These are phyloP conservation scores for Sphagnum tenellum DNA, from an alignment of 225 moss, liverwort and hornwort species.

Conservation along the genomic window DNA sequence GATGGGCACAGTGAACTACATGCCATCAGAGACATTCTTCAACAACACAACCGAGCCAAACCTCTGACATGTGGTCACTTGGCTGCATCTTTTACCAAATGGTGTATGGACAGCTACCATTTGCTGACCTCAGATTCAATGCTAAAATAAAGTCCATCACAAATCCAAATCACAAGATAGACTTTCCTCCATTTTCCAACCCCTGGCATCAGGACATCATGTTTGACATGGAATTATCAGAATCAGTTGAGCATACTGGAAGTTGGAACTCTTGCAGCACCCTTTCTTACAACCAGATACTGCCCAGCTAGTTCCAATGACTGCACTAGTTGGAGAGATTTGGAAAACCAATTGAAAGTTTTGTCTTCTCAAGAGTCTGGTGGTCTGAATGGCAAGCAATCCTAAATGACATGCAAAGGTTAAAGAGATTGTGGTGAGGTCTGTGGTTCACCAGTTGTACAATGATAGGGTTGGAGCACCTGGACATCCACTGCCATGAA, in stretches of 20 bases:
- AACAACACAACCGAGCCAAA: slow-evolving; percentile 61
- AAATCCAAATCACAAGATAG: slow-evolving; percentile 51
- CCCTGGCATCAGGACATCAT: slow-evolving; percentile 64
- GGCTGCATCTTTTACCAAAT: slow-evolving; percentile 98
- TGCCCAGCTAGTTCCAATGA: background rate
- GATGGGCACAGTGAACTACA: slow-evolving; percentile 93
- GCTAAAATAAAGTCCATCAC: slow-evolving; percentile 79
- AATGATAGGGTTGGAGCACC: too few relatives aligned
- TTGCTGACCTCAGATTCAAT: slow-evolving; percentile 63
- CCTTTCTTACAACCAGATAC: slow-evolving; percentile 59
- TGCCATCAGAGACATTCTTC: slow-evolving; percentile 89
- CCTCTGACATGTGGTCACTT: slow-evolving; percentile 98
- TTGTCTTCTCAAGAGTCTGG: too few relatives aligned
- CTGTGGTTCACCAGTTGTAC: too few relatives aligned
- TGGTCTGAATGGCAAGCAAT: too few relatives aligned
- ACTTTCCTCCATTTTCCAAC: slow-evolving; percentile 54
- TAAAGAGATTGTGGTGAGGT: too few relatives aligned
- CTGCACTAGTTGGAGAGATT: slow-evolving; percentile 1
- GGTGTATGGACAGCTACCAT: slow-evolving; percentile 89
- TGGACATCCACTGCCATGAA: too few relatives aligned
- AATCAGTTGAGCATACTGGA: slow-evolving; percentile 70
- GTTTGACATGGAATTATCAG: slow-evolving; percentile 66
- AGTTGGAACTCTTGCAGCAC: slow-evolving; percentile 49
- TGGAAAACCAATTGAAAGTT: too few relatives aligned
- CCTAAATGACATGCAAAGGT: too few relatives aligned